Evolutionary conservation across 495 filamentous ascomycete species (phyloP).

Genomic region (Tuber borchii): DNA sequence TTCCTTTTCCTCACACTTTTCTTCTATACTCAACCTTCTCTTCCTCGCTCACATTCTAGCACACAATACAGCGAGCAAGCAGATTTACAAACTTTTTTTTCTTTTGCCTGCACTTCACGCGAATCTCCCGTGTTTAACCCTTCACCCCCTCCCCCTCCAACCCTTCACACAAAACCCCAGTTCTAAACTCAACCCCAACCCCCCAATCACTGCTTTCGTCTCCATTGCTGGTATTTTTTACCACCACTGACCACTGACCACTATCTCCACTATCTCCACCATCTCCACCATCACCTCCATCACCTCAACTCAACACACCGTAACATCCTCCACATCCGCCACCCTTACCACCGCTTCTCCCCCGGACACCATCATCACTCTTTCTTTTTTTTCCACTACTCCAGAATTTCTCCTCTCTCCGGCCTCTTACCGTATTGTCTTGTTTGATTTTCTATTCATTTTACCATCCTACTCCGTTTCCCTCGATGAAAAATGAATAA

Average conservation of each 20-base stretch:
- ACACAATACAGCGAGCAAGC: slow-evolving; percentile 1
- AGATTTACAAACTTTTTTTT: slow-evolving; percentile 2
- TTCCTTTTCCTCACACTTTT: background rate
- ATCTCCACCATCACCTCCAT: slow-evolving; percentile 24
- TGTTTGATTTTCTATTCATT: slow-evolving; percentile 7
- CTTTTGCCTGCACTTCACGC: slow-evolving; percentile 3
- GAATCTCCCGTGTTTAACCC: slow-evolving; percentile 2
- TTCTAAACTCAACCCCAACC: background rate
- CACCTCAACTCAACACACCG: slow-evolving; percentile 26
- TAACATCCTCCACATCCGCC: slow-evolving; percentile 29
- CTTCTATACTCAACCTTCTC: slow-evolving; percentile 1
- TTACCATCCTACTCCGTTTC: slow-evolving; percentile 5
- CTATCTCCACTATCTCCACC: slow-evolving; percentile 16
- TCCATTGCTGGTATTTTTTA: background rate
- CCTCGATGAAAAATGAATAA: slow-evolving; percentile 11
- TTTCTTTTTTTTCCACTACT: slow-evolving; percentile 17
- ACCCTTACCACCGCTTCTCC: slow-evolving; percentile 18
- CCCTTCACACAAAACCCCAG: background rate
- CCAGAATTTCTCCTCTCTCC: slow-evolving; percentile 22
- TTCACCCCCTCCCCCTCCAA: background rate
- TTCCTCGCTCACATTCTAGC: background rate
- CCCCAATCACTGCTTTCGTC: background rate
- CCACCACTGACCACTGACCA: slow-evolving; percentile 7
- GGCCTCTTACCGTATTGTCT: slow-evolving; percentile 5
- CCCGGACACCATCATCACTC: slow-evolving; percentile 21